Conservation (phyloP, 129 eudicot species). For the Flaveria robusta region DNA sequence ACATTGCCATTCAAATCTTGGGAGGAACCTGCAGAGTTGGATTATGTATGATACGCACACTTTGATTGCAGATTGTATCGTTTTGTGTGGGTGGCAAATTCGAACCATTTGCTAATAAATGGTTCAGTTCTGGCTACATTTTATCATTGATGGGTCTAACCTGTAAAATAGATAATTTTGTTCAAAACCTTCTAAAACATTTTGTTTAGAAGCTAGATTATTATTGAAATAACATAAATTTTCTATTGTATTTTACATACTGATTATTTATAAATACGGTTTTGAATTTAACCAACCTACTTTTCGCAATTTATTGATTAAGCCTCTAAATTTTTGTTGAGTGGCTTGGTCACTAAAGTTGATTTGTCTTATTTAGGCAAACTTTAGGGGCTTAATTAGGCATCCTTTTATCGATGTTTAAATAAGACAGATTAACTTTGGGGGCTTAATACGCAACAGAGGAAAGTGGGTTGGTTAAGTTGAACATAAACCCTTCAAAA, state of each 20-base stretch:
- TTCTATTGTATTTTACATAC: background rate
- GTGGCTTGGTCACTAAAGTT: background rate
- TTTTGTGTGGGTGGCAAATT: conserved; percentile 1
- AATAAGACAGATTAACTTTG: background rate
- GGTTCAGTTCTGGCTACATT: background rate
- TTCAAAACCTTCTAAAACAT: background rate
- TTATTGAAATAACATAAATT: background rate
- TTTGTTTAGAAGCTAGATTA: background rate
- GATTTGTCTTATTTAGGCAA: too few species aligned
- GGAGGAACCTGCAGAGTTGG: conserved; percentile 98
- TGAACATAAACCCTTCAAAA: background rate
- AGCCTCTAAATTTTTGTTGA: background rate
- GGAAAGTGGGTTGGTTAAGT: background rate
- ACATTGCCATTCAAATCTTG: conserved; percentile 67
- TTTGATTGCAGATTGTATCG: conserved; percentile 11
- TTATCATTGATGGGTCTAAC: too few species aligned
- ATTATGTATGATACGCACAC: conserved; percentile 64
- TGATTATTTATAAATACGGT: background rate
- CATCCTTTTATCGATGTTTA: background rate
- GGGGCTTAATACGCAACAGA: background rate
- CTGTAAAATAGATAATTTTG: too few species aligned
- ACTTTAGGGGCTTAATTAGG: background rate
- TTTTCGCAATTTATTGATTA: background rate
- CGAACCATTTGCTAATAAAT: background rate
- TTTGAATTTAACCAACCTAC: conserved; percentile 1